Percentiles rank a stretch among this genome's conserved stretches.
Evolutionary conservation across 2,329 filamentous ascomycete genomes (phyloP).

Genomic region (Zymoseptoria crescenta): DNA sequence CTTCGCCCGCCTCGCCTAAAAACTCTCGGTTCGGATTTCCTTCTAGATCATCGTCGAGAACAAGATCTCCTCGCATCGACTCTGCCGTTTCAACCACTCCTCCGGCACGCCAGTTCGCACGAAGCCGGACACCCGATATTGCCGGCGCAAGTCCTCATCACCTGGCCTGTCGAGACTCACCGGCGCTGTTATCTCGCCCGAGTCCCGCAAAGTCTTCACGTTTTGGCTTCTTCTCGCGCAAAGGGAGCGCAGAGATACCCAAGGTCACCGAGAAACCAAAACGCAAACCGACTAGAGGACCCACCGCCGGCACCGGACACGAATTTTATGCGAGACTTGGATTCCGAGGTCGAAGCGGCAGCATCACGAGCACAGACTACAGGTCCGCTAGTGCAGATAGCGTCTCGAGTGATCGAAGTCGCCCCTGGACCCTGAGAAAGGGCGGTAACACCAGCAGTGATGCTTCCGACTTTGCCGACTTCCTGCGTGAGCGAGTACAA

Average conservation of each 20-base stretch:
- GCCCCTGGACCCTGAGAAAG: slow-evolving; percentile 31
- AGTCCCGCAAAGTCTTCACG: slow-evolving; percentile 53
- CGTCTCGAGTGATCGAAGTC: slow-evolving; percentile 30
- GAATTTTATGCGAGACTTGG: slow-evolving; percentile 71
- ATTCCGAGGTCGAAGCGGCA: slow-evolving; percentile 57
- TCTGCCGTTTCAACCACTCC: slow-evolving; percentile 26
- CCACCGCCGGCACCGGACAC: slow-evolving; percentile 85
- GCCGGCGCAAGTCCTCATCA: slow-evolving; percentile 13
- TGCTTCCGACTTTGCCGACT: slow-evolving; percentile 38
- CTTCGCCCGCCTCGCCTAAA: slow-evolving; percentile 28
- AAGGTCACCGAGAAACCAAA: slow-evolving; percentile 49
- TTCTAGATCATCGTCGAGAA: slow-evolving; percentile 26
- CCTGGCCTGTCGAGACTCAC: slow-evolving; percentile 21
- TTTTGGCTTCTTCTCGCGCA: slow-evolving; percentile 71
- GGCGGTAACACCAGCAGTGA: slow-evolving; percentile 37
- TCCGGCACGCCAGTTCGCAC: slow-evolving; percentile 14
- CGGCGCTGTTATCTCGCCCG: slow-evolving; percentile 46
- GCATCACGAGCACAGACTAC: slow-evolving; percentile 43
- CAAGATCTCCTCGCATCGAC: slow-evolving; percentile 26
- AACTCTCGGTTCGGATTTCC: slow-evolving; percentile 33
- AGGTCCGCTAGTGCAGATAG: slow-evolving; percentile 40
- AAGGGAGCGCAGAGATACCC: slow-evolving; percentile 53
- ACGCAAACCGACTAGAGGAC: slow-evolving; percentile 61
- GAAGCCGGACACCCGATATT: slow-evolving; percentile 14
- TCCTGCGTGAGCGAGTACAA: slow-evolving; percentile 37